Evolutionary conservation across 1,284 basidiomycete species (phyloP), one percentile per base, ranked within the genome.

Genomic region (Ustilago lituana): DNA sequence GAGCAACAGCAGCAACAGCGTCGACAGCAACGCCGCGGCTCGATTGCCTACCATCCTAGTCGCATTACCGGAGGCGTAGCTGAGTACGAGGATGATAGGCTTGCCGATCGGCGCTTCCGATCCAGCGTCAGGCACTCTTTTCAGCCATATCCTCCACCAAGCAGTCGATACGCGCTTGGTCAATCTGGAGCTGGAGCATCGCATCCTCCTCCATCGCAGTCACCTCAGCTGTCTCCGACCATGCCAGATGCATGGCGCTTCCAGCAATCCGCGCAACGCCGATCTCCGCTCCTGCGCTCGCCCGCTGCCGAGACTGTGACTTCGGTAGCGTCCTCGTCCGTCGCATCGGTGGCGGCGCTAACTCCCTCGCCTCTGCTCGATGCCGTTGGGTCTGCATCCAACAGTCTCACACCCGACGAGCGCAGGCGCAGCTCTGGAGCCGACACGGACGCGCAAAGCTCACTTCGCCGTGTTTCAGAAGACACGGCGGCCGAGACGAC

Each of bases 201-300:
- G 3, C 5, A 15, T 37, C 20, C 37, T 6, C 43, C 23, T 3
- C 27, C 27, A 29, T 12, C 12, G 9, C 48, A 40, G 35, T 55
- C 61, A 22, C 61, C 61, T 31, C 54, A 58, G 35, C 54, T 64
- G 5, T 64, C 61, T 12, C 61, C 61, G n/a, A 54, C 54, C 11
- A 50, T 32, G 32, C 32, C 33, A n/a, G 61, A 64, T 6, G 23
- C 41, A 12, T 31, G 31, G 6, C 49, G 50, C 24, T 53, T 36
- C 9, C 54, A 46, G 9, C 15, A 27, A 23, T 24, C 50, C 22
- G 26, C 36, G 0, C 35, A 44, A 14, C 46, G 27, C 10, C 41
- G 43, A 19, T 51, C 43, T 12, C 37, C 43, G 24, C 19, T 40
- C 9, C 26, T 46, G 20, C 57, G 52, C 15, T 60, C 57, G 15